Conservation (phyloP, 176 grass and related monocot genomes). For the Ananas comosus region DNA sequence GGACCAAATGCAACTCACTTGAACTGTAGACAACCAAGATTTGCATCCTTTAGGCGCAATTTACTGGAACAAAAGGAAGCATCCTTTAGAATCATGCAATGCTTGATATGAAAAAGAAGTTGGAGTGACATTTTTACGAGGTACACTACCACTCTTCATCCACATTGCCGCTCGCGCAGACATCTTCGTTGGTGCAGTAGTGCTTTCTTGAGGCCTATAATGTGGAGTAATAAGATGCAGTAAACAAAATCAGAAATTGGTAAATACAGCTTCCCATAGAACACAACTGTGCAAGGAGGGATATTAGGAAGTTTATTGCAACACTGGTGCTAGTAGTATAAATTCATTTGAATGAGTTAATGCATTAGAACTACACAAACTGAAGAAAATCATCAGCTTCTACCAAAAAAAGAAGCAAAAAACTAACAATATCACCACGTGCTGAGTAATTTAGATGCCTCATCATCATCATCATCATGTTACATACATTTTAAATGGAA, state of each 20-base stretch:
- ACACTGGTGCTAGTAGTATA: too few relatives aligned
- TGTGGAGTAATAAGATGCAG: background rate
- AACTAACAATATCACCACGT: too few relatives aligned
- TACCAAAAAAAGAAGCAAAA: too few relatives aligned
- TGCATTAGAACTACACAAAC: too few relatives aligned
- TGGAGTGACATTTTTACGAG: conserved; percentile 4
- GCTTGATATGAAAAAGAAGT: background rate
- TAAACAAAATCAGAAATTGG: conserved; percentile 6
- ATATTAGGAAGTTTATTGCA: too few relatives aligned
- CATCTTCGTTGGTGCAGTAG: conserved; percentile 69
- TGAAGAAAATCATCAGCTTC: too few relatives aligned
- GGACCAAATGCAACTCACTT: conserved; percentile 48
- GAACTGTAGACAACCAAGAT: conserved; percentile 71
- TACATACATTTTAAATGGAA: too few relatives aligned
- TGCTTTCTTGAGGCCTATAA: conserved; percentile 86
- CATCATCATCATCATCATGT: too few relatives aligned
- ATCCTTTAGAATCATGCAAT: conserved; percentile 12
- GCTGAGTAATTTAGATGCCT: too few relatives aligned
- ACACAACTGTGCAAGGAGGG: background rate
- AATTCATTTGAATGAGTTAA: too few relatives aligned
- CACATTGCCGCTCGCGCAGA: conserved; percentile 44
- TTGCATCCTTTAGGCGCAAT: conserved; percentile 45
- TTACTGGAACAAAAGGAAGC: conserved; percentile 40
- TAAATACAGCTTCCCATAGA: background rate
- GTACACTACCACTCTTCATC: conserved; percentile 68